Base-by-base conservation (phyloP, 2,329 filamentous ascomycete species). In the Westerdykella sp. region DNA sequence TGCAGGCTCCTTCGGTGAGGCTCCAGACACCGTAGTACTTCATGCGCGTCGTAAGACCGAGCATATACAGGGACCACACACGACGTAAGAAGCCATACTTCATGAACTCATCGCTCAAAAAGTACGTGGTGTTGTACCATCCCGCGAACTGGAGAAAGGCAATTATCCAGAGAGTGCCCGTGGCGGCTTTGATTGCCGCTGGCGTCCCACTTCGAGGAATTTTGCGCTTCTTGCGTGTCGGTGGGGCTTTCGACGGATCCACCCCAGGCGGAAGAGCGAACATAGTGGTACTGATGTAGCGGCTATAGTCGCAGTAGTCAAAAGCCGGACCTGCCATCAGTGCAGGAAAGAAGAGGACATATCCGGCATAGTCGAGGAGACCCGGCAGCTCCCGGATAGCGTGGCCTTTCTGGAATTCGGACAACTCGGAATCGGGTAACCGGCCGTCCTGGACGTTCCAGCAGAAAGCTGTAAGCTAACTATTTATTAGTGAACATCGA, bases 21-120 rank as follows among this genome's bases (percentile, higher is more conserved):
- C 81, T 83, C 93, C 93, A 98, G 4, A 95, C 89, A 30, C 89
- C 93, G 59, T 98, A 98, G 71, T 96, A 98, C 71, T 98, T 98
- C 58, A 87, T 80, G 16, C 93, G 82, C 5, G 85, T 77, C 1
- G 86, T 85, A 36, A 97, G 75, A 42, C 84, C 87, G 40, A 95
- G 78, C 78, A 94, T 84, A 65, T 97, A 83, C 45, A 97, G 72
- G 48, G 85, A 76, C 73, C 84, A 89, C 34, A 96, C 71, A 36
- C 91, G 81, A 42, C 79, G 79, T 32, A 84, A 55, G 59, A 97
- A 80, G 32, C 78, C 76, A 59, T 85, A 83, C 5, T 76, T 69
- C 68, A 83, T 69, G 67, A 80, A 95, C 2, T 75, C 68, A 41
- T 84, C 77, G n/a, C 76, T 72, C 0, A 87, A 75, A 14, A 90